Percentiles rank a stretch among this genome's conserved stretches.
phyloP scores from a whole-genome alignment of 305 asterid genomes.

The Fraxinus latifolia region DNA sequence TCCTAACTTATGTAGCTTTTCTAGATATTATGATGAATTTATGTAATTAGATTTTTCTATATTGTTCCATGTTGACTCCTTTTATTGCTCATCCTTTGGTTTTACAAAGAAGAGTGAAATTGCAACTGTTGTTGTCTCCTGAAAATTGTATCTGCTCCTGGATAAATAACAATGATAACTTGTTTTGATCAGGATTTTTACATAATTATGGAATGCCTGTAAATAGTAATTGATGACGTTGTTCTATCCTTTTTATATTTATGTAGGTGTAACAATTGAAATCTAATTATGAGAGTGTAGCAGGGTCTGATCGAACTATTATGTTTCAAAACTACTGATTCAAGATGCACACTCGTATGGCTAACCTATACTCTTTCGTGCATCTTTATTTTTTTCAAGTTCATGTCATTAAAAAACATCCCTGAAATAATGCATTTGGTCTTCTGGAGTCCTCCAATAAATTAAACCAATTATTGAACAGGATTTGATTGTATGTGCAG shows the following conservation, averaged over 20 bases:
- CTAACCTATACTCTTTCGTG: neutral
- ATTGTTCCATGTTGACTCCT: neutral
- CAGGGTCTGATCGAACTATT: neutral
- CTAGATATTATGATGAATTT: neutral
- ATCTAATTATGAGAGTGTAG: neutral
- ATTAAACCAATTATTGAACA: neutral
- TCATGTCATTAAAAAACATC: neutral
- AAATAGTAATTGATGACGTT: neutral
- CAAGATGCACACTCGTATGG: neutral
- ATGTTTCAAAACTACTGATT: neutral
- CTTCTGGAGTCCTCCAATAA: neutral
- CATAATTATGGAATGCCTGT: neutral
- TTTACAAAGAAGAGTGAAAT: neutral
- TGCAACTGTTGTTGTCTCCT: neutral
- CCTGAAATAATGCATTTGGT: neutral
- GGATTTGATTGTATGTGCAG: neutral
- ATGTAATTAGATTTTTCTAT: neutral
- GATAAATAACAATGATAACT: neutral
- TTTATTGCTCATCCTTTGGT: neutral
- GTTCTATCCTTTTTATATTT: neutral
- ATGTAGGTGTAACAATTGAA: neutral
- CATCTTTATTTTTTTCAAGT: neutral
- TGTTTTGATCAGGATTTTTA: neutral
- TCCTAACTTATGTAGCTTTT: neutral
- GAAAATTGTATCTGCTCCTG: neutral